Conservation (phyloP, 1,284 basidiomycete genomes). For the Boletellus deceptivus region DNA sequence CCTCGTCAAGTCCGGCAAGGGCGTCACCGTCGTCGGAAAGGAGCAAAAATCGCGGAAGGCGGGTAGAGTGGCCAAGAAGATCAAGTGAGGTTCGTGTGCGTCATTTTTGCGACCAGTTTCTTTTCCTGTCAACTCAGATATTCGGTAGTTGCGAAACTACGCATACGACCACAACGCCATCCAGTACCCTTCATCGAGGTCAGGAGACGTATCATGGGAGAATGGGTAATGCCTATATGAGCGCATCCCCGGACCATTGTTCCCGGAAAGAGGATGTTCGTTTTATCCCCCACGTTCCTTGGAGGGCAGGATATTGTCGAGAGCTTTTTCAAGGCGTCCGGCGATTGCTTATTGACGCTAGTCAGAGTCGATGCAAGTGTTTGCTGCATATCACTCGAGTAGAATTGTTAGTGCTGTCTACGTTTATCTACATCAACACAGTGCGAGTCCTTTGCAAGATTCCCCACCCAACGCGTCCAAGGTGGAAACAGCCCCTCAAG, state of each 20-base stretch:
- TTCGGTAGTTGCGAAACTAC: not conserved
- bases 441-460: too few relatives aligned
- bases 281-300: not conserved
- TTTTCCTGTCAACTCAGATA: not conserved
- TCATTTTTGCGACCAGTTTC: not conserved
- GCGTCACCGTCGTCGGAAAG: conserved; percentile 87
- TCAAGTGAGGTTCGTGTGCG: conserved; percentile 18
- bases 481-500: conserved; percentile 12
- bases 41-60: conserved; percentile 33
- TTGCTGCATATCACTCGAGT: too few relatives aligned
- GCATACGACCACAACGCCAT: not conserved
- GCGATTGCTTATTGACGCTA: too few relatives aligned
- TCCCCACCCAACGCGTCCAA: too few relatives aligned
- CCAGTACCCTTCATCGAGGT: not conserved
- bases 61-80: conserved; percentile 8
- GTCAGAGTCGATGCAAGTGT: too few relatives aligned
- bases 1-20: conserved; percentile 81
- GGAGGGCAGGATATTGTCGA: not conserved
- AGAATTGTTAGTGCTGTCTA: too few relatives aligned
- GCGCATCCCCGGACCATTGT: not conserved
- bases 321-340: too few relatives aligned
- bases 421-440: too few relatives aligned
- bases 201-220: not conserved
- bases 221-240: not conserved
- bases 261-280: not conserved